Evolutionary conservation across 805 yeast species (phyloP).

Genomic region (Pichia phayaonensis): DNA sequence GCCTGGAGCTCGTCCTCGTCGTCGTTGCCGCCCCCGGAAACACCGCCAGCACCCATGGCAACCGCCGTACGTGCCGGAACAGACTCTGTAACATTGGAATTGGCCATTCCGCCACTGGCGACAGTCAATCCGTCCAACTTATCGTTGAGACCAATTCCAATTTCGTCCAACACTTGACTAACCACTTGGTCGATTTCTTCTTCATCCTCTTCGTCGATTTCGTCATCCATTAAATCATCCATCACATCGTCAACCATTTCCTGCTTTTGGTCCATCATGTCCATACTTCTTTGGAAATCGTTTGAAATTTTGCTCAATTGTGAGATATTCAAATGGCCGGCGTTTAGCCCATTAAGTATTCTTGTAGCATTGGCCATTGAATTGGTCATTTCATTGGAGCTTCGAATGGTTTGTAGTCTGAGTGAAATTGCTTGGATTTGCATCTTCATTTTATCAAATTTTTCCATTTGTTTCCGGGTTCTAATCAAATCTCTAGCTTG

Average conservation of each 20-base stretch:
- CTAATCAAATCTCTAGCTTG: constrained; percentile 94
- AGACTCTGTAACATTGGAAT: neutral
- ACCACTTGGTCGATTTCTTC: constrained; percentile 90
- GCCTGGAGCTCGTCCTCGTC: constrained; percentile 87
- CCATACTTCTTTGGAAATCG: constrained; percentile 92
- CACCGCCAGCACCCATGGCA: constrained; percentile 5
- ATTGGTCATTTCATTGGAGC: constrained; percentile 90
- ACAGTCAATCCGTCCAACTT: constrained; percentile 28
- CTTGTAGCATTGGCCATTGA: constrained; percentile 93
- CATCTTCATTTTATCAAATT: constrained; percentile 89
- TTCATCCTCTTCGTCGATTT: constrained; percentile 68
- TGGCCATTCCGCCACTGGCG: neutral
- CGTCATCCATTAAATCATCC: constrained; percentile 93
- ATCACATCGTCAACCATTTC: constrained; percentile 98
- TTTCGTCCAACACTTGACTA: constrained; percentile 86
- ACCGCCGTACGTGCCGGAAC: constrained; percentile 32
- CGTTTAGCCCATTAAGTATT: constrained; percentile 78
- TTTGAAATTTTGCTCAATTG: constrained; percentile 82
- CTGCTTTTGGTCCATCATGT: constrained; percentile 96
- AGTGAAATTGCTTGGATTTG: constrained; percentile 92
- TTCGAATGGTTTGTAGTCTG: constrained; percentile 85
- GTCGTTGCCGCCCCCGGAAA: constrained; percentile 31
- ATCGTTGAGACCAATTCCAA: constrained; percentile 75
- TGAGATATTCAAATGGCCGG: constrained; percentile 75
- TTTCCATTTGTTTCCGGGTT: constrained; percentile 73